Conservation (phyloP, 148 eudicot species). For the Drosera capensis region DNA sequence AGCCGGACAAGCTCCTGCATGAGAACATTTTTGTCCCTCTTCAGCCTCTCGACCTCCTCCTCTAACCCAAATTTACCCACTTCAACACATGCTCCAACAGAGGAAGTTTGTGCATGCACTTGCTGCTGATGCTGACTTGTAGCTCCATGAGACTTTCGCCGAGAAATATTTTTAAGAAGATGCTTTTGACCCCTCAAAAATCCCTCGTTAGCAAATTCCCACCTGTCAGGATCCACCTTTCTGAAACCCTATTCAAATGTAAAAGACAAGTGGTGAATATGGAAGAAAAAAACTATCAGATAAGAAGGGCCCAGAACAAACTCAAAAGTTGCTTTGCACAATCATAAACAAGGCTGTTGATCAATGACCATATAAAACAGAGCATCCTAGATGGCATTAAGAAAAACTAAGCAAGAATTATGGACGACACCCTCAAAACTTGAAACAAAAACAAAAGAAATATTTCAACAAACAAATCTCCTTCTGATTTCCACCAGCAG, state of each 20-base stretch:
- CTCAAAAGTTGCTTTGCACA: neutral
- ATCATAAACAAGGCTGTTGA: too few relatives aligned
- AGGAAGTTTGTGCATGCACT: constrained; percentile 22
- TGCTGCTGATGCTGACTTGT: constrained; percentile 28
- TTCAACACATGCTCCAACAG: constrained; percentile 52
- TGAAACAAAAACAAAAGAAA: too few relatives aligned
- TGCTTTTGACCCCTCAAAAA: constrained; percentile 66
- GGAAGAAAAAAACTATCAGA: neutral
- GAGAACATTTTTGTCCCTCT: constrained; percentile 59
- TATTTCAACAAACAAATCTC: too few relatives aligned
- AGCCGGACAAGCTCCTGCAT: constrained; percentile 57
- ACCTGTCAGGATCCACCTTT: constrained; percentile 76
- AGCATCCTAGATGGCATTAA: too few relatives aligned
- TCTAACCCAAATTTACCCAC: constrained; percentile 59
- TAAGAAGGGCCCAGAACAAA: neutral
- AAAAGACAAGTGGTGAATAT: neutral
- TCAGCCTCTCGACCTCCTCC: constrained; percentile 64
- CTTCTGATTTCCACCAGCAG: too few relatives aligned
- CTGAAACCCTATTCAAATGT: constrained; percentile 43
- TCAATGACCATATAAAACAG: too few relatives aligned
- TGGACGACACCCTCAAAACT: too few relatives aligned
- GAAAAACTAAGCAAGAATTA: too few relatives aligned
- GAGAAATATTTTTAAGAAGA: constrained; percentile 33
- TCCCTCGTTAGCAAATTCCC: constrained; percentile 75
- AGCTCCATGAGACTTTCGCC: constrained; percentile 39